These are phyloP conservation scores for Pythium phragmiticola DNA, from an alignment of 352 stramenopile species.

Conservation along the genomic window DNA sequence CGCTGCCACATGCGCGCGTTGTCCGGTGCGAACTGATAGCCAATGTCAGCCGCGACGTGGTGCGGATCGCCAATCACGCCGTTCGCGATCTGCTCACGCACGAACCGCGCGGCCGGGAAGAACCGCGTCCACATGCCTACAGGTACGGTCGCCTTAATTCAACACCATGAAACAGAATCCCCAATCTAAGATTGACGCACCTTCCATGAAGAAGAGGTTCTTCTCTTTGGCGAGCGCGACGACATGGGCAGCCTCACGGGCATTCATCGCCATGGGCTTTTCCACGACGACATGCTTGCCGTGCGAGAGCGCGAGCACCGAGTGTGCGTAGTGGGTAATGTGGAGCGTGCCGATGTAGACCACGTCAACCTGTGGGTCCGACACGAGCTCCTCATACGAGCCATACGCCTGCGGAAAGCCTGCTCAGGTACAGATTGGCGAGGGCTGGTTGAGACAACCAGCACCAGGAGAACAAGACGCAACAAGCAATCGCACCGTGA, in stretches of 20 bases:
- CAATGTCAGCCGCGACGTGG: conserved; percentile 72
- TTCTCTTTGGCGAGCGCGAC: conserved; percentile 61
- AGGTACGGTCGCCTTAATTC: background rate
- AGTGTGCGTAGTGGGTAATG: conserved; percentile 76
- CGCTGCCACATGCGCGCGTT: conserved; percentile 63
- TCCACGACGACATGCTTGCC: conserved; percentile 93
- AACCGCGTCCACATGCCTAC: conserved; percentile 82
- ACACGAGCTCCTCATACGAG: conserved; percentile 82
- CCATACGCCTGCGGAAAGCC: conserved; percentile 64
- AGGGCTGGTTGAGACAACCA: too few relatives aligned
- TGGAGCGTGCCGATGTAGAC: conserved; percentile 94
- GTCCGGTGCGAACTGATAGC: conserved; percentile 45
- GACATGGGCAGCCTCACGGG: conserved; percentile 66
- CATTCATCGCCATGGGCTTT: conserved; percentile 92
- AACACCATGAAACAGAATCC: too few relatives aligned
- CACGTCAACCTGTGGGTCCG: conserved; percentile 83
- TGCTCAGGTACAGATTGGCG: conserved; percentile 10
- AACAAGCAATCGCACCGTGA: conserved; percentile 22
- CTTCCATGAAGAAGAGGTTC: conserved; percentile 81
- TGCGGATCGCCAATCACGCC: conserved; percentile 68
- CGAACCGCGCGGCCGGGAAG: conserved; percentile 68
- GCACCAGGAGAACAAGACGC: too few relatives aligned
- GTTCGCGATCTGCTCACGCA: conserved; percentile 52
- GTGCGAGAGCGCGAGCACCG: conserved; percentile 68
- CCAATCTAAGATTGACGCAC: background rate